Base-by-base conservation (phyloP, 768 basidiomycete species). In the Pulveroboletus sp. region DNA sequence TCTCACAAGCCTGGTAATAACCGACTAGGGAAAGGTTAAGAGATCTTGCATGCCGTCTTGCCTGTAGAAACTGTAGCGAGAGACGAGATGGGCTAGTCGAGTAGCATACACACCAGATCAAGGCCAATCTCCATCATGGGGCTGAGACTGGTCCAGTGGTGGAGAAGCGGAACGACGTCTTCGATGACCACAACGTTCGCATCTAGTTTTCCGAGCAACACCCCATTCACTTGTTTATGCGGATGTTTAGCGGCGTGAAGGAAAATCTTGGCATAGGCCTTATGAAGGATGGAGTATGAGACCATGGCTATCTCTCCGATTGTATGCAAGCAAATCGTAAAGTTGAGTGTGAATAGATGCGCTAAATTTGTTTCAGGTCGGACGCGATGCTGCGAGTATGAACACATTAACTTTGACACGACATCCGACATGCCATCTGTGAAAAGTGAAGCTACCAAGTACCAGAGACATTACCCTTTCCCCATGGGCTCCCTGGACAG, bases 61-160 rank as follows among this genome's bases (percentile, higher is more conserved):
- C 84, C 86, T 89, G 63, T 38, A 28, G 31, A 41, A 26, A 28
- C 11, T 48, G 38, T 40, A 51, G 28, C 21, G 8, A 50, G 32
- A 33, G 38, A 38, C n/a, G 17, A 42, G 44, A 41, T 15, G n/a
- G 11, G 24, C 30, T 17, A 40, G 45, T 31, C 14, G 7, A 44
- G 36, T 14, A 43, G 35, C 30, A 15, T 27, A 69, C 82, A 57
- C 56, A 87, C 88, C 61, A 89, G 70, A 58, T 88, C 86, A 37
- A 90, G 75, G 24, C 87, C 89, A 52, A 89, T 82, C 63, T 90
- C 88, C 85, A 89, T 89, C 83, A 86, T 86, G 4, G 87, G 86
- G 53, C 83, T 86, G 46, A 93, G 73, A 57, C 78, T 83, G 7
- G 87, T 89, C 89, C 89, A 92, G 62, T 89, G 83, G 62, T 93